Evolutionary conservation across 768 basidiomycete species (phyloP), one percentile per base, ranked within the genome.

Genomic region (Obba rivulosa): DNA sequence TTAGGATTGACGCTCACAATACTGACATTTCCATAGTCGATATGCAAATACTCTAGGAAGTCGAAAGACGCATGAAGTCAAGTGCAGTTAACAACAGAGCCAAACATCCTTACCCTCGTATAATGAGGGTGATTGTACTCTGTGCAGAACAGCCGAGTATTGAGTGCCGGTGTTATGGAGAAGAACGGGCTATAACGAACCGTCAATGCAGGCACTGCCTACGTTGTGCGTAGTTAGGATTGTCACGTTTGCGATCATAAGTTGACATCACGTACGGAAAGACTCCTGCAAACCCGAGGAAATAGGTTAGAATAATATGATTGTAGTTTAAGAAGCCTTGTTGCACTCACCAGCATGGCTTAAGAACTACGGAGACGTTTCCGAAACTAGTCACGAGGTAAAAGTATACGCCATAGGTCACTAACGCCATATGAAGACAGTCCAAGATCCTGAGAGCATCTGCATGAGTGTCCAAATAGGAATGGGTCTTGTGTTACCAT

Each of bases 11-110:
- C n/a, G n/a, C n/a, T n/a, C n/a, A n/a, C 18, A 24, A 21, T 13
- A 43, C 48, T 4, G 36, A 57, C 56, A 24, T 45, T 34, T 51
- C 44, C 49, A 57, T 11, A 54, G 34, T 3, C 56, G 49, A 17
- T 51, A 47, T 4, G 45, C 48, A 48, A 53, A 57, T 24, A 57
- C 46, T 4, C 52, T 53, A 41, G n/a, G n/a, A n/a, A n/a, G n/a
- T n/a, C 46, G 40, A 18, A 14, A 40, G 46, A 42, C n/a, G n/a
- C n/a, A n/a, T 17, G 31, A 9, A 11, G 34, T 3, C 10, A 23
- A n/a, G 28, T 16, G 23, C 24, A 5, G 13, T 8, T 41, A 16
- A 41, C 5, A 37, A 46, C 9, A 16, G 14, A 22, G 28, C 0
- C 4, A n/a, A n/a, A n/a, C n/a, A n/a, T n/a, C n/a, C 49, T 31